Evolutionary conservation across 371 early-diverging fungal genomes (phyloP), one percentile per base, ranked within the genome.

Genomic region (Mortierella sp.): DNA sequence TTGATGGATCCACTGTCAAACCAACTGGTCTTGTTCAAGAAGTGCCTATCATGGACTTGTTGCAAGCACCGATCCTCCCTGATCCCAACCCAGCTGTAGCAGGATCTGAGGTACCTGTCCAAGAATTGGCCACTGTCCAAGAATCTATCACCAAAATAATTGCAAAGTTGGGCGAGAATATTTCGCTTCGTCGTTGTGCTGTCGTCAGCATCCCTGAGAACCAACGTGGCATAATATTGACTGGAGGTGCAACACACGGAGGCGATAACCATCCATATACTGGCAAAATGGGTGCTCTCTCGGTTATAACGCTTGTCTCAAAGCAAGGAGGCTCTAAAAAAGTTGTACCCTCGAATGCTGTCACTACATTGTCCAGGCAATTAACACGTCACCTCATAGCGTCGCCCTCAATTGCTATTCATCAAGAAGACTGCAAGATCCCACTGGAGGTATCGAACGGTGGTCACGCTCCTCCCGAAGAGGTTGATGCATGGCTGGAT

Each of bases 101-200:
- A n/a, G 54, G 65, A 37, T 17, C 76, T 12, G 47, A 43, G n/a
- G 13, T 74, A 17, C 51, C 58, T 54, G 42, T 53, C 66, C 56
- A 78, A 10, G 68, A 59, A 19, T 79, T 82, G 47, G 83, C 82
- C 53, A 88, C 92, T 5, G 89, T 94, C 13, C 78, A 89, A 42
- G 91, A 93, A 58, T 76, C 86, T 3, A 88, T 94, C 66, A 87
- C 89, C 2, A 92, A 92, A 70, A 83, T 88, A 8, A 92, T 97
- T 68, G 95, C 93, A 42, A 94, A 95, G 75, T 83, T 96, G 42
- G 95, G 96, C 26, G 97, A 97, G 70, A 96, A 96, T 64, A 93
- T 96, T 54, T 84, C 87, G 19, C 75, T 96, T 61, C 93, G 96
- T 40, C 89, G 94, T 23, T 94, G 90, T 10, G 87, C 89, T 4